phyloP scores from a whole-genome alignment of 306 rosid species.

The Ormosia semicastrata region DNA sequence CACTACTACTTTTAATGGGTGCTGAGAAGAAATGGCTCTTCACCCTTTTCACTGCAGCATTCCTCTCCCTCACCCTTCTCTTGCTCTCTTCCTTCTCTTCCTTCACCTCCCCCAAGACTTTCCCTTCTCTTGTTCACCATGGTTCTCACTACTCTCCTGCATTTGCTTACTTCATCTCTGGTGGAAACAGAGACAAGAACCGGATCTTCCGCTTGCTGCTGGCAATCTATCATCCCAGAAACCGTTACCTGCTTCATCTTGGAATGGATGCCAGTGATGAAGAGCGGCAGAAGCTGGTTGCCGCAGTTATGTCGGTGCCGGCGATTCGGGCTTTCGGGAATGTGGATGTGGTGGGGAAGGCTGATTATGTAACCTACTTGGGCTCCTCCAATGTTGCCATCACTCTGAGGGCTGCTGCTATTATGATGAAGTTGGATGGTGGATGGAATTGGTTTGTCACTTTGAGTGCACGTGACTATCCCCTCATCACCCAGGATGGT shows the following conservation, averaged over 20 bases:
- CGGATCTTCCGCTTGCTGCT: constrained; percentile 75
- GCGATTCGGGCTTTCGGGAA: constrained; percentile 71
- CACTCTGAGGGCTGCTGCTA: constrained; percentile 72
- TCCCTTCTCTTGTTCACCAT: constrained; percentile 55
- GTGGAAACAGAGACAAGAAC: constrained; percentile 56
- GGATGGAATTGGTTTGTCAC: constrained; percentile 89
- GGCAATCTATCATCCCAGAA: constrained; percentile 77
- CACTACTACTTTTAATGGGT: constrained; percentile 51
- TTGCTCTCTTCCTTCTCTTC: constrained; percentile 57
- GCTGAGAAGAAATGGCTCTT: constrained; percentile 81
- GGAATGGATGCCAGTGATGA: constrained; percentile 59
- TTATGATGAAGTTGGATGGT: constrained; percentile 60
- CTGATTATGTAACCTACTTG: constrained; percentile 68
- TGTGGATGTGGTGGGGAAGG: constrained; percentile 76
- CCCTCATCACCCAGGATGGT: constrained; percentile 89
- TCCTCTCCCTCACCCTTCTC: constrained; percentile 55
- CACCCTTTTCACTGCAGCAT: constrained; percentile 65
- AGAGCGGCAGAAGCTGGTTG: constrained; percentile 48
- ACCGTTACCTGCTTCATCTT: constrained; percentile 71
- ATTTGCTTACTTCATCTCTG: constrained; percentile 72
- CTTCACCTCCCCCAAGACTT: constrained; percentile 55
- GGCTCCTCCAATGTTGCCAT: constrained; percentile 71
- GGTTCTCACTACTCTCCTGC: constrained; percentile 73
- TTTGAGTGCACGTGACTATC: constrained; percentile 74
- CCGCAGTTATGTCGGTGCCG: constrained; percentile 48